These are phyloP conservation scores for Pilobolus umbonatus DNA, from an alignment of 192 early-diverging fungal species.

Conservation along the genomic window DNA sequence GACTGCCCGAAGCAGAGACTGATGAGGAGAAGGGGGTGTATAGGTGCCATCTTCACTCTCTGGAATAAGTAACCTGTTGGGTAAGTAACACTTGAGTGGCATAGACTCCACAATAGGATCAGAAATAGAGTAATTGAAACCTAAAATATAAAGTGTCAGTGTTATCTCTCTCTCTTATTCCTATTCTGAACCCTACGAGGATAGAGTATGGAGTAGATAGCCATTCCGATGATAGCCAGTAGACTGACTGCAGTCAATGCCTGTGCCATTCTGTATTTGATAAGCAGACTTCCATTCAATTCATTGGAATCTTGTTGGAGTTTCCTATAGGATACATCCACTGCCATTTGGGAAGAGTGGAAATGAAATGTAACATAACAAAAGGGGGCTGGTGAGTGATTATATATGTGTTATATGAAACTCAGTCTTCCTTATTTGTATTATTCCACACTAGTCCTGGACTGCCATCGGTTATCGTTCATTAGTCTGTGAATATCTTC, in stretches of 20 bases:
- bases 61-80: constrained; percentile 12
- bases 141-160: neutral
- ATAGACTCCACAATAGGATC: neutral
- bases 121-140: neutral
- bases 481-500: too few species aligned
- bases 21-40: constrained; percentile 25
- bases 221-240: constrained; percentile 27
- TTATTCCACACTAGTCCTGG: too few species aligned
- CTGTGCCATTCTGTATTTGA: constrained; percentile 29
- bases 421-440: too few species aligned
- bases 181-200: constrained; percentile 15
- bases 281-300: constrained; percentile 7
- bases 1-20: constrained; percentile 10
- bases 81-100: constrained; percentile 13
- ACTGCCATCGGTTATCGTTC: too few species aligned
- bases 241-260: constrained; percentile 24
- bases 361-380: too few species aligned
- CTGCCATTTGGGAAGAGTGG: constrained; percentile 13
- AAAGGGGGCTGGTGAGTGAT: too few species aligned
- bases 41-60: constrained; percentile 23
- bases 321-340: constrained; percentile 4
- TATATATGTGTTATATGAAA: too few species aligned
- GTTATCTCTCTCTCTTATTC: neutral
- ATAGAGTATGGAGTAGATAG: constrained; percentile 20
- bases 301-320: neutral